Conservation (phyloP, 768 basidiomycete species). For the Pisolithus sp. region DNA sequence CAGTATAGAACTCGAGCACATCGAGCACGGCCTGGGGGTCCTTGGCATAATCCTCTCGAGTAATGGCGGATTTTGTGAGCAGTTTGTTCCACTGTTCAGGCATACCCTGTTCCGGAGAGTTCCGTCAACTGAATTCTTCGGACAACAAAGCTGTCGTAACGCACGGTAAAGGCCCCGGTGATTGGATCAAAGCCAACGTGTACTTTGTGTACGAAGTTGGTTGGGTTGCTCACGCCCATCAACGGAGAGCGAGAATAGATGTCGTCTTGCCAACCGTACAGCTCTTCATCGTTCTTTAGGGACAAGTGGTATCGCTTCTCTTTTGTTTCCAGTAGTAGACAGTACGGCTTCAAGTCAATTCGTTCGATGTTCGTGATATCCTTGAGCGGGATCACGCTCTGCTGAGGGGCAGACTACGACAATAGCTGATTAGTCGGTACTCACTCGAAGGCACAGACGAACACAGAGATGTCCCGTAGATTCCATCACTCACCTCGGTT, state of each 20-base stretch:
- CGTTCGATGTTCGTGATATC: conserved; percentile 88
- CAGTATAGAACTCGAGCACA: conserved; percentile 97
- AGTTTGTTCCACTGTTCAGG: conserved; percentile 97
- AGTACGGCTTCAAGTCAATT: conserved; percentile 92
- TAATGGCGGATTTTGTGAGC: conserved; percentile 96
- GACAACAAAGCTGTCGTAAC: conserved; percentile 23
- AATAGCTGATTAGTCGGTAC: conserved; percentile 6
- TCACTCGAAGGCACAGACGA: not conserved
- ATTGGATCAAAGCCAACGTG: conserved; percentile 96
- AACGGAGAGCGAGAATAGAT: conserved; percentile 88
- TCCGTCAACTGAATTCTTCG: not conserved
- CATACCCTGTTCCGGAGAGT: conserved; percentile 56
- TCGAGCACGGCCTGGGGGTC: conserved; percentile 97
- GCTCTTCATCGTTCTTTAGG: conserved; percentile 89
- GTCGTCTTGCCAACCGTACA: conserved; percentile 99
- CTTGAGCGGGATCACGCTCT: conserved; percentile 56
- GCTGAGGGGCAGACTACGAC: conserved; percentile 45
- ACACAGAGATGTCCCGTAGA: not conserved
- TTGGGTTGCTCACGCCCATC: conserved; percentile 91
- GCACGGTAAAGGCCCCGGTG: conserved; percentile 88
- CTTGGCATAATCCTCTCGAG: conserved; percentile 93
- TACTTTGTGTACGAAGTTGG: conserved; percentile 98
- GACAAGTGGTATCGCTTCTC: conserved; percentile 77
- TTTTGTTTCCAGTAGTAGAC: conserved; percentile 78
- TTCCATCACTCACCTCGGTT: conserved; percentile 64